Evolutionary conservation across 768 basidiomycete genomes (phyloP).

Genomic region (Pleurotus tuoliensis): DNA sequence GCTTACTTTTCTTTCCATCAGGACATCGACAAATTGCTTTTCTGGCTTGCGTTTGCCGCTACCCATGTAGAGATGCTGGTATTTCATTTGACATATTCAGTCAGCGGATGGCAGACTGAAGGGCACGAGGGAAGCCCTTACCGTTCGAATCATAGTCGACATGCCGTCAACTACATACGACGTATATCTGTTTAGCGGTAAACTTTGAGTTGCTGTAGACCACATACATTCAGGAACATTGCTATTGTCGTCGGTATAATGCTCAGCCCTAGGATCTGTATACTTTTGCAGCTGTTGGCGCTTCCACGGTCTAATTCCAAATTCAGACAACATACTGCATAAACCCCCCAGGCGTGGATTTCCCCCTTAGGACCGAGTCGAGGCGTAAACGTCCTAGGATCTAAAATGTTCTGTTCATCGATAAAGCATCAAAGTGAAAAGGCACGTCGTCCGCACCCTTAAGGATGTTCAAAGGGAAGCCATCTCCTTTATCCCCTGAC

Average conservation of each 20-base stretch:
- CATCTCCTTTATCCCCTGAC: constrained; percentile 21
- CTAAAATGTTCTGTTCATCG: constrained; percentile 8
- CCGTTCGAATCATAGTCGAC: constrained; percentile 15
- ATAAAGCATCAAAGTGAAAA: background rate
- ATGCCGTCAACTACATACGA: constrained; percentile 15
- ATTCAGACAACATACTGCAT: constrained; percentile 13
- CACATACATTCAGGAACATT: constrained; percentile 1
- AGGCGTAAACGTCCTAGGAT: constrained; percentile 17
- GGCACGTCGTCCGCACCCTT: constrained; percentile 15
- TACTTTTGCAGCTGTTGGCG: background rate
- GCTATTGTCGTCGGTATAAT: constrained; percentile 1
- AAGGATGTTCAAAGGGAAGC: constrained; percentile 20
- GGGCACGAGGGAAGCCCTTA: constrained; percentile 1
- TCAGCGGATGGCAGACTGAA: background rate
- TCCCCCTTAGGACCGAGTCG: constrained; percentile 23
- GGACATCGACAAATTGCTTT: constrained; percentile 19
- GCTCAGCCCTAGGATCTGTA: constrained; percentile 1
- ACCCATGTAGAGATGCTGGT: constrained; percentile 12
- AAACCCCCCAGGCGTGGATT: constrained; percentile 27
- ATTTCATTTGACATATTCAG: constrained; percentile 13
- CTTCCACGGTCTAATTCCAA: background rate
- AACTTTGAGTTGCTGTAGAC: background rate
- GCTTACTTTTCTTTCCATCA: constrained; percentile 21
- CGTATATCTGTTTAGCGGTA: background rate
- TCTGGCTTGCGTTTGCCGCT: constrained; percentile 14